Percentiles rank a stretch among this genome's conserved stretches.
These are phyloP conservation scores for Pleurotus djamor DNA, from an alignment of 768 basidiomycete genomes.

Conservation along the genomic window DNA sequence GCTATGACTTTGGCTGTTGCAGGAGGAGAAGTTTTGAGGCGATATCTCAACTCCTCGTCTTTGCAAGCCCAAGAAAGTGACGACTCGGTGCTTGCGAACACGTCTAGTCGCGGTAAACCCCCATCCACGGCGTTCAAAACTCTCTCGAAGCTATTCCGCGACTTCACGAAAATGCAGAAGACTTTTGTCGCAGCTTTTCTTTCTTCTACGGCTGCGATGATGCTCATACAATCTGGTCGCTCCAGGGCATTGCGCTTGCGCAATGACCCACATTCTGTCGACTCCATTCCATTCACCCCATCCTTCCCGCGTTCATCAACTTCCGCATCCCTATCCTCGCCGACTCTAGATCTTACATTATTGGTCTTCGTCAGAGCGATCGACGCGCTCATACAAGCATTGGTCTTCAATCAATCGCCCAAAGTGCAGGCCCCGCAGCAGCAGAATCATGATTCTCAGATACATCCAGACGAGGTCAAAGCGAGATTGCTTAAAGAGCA, in stretches of 20 bases:
- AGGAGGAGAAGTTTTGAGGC: slow-evolving; percentile 57
- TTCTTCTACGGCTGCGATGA: slow-evolving; percentile 54
- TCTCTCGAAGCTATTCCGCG: neutral
- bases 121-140: neutral
- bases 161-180: slow-evolving; percentile 29
- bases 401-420: slow-evolving; percentile 33
- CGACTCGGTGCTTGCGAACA: neutral
- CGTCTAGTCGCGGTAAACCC: no score
- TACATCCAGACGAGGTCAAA: slow-evolving; percentile 23
- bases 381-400: slow-evolving; percentile 56
- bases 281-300: slow-evolving; percentile 9
- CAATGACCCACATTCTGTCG: slow-evolving; percentile 4
- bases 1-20: slow-evolving; percentile 63
- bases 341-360: slow-evolving; percentile 68
- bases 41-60: slow-evolving; percentile 31
- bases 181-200: slow-evolving; percentile 58
- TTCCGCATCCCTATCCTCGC: slow-evolving; percentile 30
- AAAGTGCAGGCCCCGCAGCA: neutral
- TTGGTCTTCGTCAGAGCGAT: slow-evolving; percentile 68
- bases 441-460: neutral
- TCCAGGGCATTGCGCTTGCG: slow-evolving; percentile 26
- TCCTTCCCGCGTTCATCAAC: slow-evolving; percentile 5
- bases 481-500: slow-evolving; percentile 12
- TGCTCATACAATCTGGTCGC: slow-evolving; percentile 54
- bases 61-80: neutral